These are phyloP conservation scores for Acanthamoeba polyphaga DNA, from an alignment of 208 protist species.

Conservation along the genomic window DNA sequence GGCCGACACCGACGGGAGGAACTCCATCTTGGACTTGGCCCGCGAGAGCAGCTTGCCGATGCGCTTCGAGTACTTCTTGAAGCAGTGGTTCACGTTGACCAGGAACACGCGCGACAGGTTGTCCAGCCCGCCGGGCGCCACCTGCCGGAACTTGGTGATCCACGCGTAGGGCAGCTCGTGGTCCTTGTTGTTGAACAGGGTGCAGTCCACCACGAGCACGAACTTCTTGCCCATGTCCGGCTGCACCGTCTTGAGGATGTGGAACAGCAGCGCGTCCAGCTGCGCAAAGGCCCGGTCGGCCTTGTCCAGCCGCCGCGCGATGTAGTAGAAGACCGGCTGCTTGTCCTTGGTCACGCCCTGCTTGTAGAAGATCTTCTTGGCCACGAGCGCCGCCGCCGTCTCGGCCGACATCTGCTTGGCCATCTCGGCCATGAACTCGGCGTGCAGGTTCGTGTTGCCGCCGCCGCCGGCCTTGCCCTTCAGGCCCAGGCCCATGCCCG, in stretches of 20 bases:
- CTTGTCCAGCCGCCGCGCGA: slow-evolving; percentile 72
- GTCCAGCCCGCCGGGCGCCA: slow-evolving; percentile 59
- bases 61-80: slow-evolving; percentile 85
- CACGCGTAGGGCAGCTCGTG: slow-evolving; percentile 81
- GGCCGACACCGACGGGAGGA: background rate
- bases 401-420: slow-evolving; percentile 26
- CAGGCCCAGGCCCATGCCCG: background rate
- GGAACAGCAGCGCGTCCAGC: slow-evolving; percentile 68
- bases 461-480: background rate
- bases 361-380: slow-evolving; percentile 81
- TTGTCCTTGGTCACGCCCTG: slow-evolving; percentile 79
- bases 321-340: slow-evolving; percentile 83
- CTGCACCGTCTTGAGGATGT: slow-evolving; percentile 82
- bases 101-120: slow-evolving; percentile 72
- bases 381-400: background rate
- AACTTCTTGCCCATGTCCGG: slow-evolving; percentile 66
- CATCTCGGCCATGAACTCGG: slow-evolving; percentile 55
- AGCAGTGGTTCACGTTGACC: slow-evolving; percentile 72
- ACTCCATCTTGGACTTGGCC: slow-evolving; percentile 32
- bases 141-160: slow-evolving; percentile 83
- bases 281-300: slow-evolving; percentile 1
- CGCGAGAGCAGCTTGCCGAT: slow-evolving; percentile 58
- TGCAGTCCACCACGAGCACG: slow-evolving; percentile 83
- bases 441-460: background rate
- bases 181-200: slow-evolving; percentile 63